A percentile compares a stretch with the other conserved stretches of the same genome.
phyloP scores from a whole-genome alignment of 139 green algal species.

The Eudorina sp. region DNA sequence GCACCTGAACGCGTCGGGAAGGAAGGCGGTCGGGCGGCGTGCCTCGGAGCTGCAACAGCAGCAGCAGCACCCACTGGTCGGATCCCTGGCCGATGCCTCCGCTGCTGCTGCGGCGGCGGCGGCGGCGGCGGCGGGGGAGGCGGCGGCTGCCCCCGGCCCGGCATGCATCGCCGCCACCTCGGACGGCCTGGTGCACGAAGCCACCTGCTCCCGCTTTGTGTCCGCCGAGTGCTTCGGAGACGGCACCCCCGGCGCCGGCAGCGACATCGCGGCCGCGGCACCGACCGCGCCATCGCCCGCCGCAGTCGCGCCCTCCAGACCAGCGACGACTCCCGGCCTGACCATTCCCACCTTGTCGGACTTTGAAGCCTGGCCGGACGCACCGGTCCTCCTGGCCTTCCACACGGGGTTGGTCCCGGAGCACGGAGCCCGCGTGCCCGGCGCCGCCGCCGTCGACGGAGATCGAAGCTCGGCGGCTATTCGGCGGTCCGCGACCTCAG shows the following conservation, averaged over 20 bases:
- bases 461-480: too few species aligned
- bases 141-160: neutral
- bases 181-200: too few species aligned
- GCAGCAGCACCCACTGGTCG: too few species aligned
- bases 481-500: too few species aligned
- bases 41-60: neutral
- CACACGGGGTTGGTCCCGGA: constrained; percentile 8
- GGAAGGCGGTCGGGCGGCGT: neutral
- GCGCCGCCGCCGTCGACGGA: neutral
- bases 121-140: neutral
- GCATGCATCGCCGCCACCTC: too few species aligned
- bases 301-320: neutral
- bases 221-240: neutral
- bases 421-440: neutral
- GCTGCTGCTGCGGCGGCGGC: neutral
- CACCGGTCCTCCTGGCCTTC: constrained; percentile 47
- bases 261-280: neutral
- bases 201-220: too few species aligned
- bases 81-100: too few species aligned
- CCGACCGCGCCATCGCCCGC: neutral
- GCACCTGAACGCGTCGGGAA: neutral
- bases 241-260: too few species aligned
- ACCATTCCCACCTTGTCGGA: neutral
- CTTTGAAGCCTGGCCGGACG: constrained; percentile 56
- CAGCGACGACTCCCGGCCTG: too few species aligned